phyloP scores from a whole-genome alignment of 768 basidiomycete genomes.

The Cystofilobasidium macerans region DNA sequence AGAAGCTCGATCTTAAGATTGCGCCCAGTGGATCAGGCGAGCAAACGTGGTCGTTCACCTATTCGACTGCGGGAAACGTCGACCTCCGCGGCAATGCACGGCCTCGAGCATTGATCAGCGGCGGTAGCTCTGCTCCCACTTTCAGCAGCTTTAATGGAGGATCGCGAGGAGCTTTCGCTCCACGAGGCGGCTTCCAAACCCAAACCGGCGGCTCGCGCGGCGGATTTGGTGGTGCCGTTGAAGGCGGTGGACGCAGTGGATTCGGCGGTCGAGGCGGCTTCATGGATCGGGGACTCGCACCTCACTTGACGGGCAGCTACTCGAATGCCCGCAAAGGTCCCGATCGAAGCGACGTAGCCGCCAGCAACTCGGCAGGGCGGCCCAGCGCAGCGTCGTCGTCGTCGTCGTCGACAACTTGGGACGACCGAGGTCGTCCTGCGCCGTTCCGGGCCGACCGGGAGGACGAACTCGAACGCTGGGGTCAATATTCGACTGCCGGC shows the following conservation, averaged over 20 bases:
- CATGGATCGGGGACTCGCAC: not conserved
- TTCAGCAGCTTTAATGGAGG: not conserved
- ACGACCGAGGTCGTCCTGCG: not conserved
- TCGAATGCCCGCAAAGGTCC: too few species aligned
- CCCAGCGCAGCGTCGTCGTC: not conserved
- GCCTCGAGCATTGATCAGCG: too few species aligned
- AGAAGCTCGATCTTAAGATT: conserved; percentile 34
- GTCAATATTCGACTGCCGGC: too few species aligned
- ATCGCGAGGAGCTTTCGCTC: too few species aligned
- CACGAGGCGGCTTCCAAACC: not conserved
- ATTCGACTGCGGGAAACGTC: conserved; percentile 17
- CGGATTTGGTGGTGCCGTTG: not conserved
- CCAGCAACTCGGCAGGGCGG: not conserved
- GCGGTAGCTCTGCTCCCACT: too few species aligned
- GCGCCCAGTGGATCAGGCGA: conserved; percentile 11
- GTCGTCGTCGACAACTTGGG: not conserved
- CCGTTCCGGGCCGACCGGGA: not conserved
- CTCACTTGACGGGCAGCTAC: too few species aligned
- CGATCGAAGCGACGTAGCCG: not conserved
- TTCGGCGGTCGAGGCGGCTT: not conserved
- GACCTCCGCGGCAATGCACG: not conserved
- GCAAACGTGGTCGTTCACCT: conserved; percentile 26
- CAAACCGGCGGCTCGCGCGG: not conserved
- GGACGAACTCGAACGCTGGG: not conserved
- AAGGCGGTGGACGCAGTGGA: not conserved